A percentile compares a stretch with the other conserved stretches of the same genome.
Conservation (phyloP, 2,329 filamentous ascomycete genomes). For the Sphaerulina populicola region DNA sequence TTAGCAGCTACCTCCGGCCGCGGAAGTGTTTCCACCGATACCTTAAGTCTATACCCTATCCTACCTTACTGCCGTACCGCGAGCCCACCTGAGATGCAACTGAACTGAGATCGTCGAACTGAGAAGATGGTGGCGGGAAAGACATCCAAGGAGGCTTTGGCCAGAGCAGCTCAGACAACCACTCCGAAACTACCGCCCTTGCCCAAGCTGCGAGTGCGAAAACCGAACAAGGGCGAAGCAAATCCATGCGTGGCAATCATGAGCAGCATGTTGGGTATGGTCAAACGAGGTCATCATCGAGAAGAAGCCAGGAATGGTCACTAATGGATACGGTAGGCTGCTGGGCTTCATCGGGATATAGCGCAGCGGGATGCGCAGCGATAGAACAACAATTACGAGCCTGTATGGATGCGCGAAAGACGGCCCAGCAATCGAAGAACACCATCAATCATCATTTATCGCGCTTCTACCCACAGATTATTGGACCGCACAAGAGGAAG, state of each 20-base stretch:
- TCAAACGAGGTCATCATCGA: neutral
- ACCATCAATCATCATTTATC: constrained; percentile 86
- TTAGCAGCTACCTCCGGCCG: too few relatives aligned
- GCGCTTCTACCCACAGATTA: constrained; percentile 66
- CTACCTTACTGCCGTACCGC: too few relatives aligned
- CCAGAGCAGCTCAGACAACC: constrained; percentile 29
- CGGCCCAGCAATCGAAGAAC: constrained; percentile 51
- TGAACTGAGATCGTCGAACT: neutral
- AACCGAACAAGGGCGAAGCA: constrained; percentile 53
- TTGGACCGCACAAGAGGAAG: constrained; percentile 61
- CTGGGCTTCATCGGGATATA: constrained; percentile 73
- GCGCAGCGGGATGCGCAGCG: constrained; percentile 50
- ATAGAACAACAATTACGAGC: constrained; percentile 54
- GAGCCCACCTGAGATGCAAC: neutral
- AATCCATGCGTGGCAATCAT: constrained; percentile 61
- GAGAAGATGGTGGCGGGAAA: constrained; percentile 31
- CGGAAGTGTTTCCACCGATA: neutral
- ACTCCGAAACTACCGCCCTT: constrained; percentile 49
- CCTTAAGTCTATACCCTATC: neutral
- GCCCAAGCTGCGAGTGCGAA: constrained; percentile 55
- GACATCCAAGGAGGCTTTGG: constrained; percentile 26
- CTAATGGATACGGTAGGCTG: constrained; percentile 50
- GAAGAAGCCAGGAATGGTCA: neutral
- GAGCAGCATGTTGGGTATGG: constrained; percentile 57
- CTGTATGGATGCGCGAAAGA: constrained; percentile 64